Evolutionary conservation across 768 basidiomycete genomes (phyloP), one percentile per base, ranked within the genome.

Genomic region (Hericium erinaceus): DNA sequence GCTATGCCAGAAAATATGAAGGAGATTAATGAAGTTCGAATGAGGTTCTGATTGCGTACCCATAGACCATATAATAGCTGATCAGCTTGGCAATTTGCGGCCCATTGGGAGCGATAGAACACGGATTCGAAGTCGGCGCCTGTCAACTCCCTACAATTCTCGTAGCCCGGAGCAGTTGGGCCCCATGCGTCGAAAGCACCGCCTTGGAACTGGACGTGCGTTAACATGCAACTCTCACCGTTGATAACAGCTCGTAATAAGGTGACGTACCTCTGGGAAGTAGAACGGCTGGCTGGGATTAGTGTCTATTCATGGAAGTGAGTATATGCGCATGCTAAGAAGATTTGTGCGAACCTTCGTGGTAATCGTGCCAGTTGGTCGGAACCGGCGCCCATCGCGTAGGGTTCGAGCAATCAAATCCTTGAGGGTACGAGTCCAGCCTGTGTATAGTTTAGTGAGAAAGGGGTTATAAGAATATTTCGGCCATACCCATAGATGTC

Each of bases 161-260:
- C 76, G 64, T 89, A 91, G 46, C 86, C 84, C 59, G 88, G 86
- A 24, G 85, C 83, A 3, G 74, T 78, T 0, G 85, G 83, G 13
- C 85, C 91, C 87, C 88, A 93, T 3, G 89, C 83, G 66, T 92
- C 89, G 62, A 82, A 91, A 10, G 87, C 77, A 5, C 90, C 90
- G 12, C 80, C 87, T 74, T 88, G 85, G 66, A 83, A 85, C 70
- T 83, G 74, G 13, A 46, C 9, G 5, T 7, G 33, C 7, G 33
- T 33, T 33, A 28, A 9, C 20, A 54, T 48, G 10, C 22, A 10
- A 12, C 44, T 55, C 38, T 48, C 9, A 28, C 37, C 37, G 20
- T 22, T 20, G 41, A 16, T 3, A n/a, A 1, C 9, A 13, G 7
- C 11, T 49, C 2, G 7, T 26, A 15, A 41, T 10, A 38, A 40